Evolutionary conservation across 2,329 filamentous ascomycete genomes (phyloP).

Genomic region (Akanthomyces uredinophilus): DNA sequence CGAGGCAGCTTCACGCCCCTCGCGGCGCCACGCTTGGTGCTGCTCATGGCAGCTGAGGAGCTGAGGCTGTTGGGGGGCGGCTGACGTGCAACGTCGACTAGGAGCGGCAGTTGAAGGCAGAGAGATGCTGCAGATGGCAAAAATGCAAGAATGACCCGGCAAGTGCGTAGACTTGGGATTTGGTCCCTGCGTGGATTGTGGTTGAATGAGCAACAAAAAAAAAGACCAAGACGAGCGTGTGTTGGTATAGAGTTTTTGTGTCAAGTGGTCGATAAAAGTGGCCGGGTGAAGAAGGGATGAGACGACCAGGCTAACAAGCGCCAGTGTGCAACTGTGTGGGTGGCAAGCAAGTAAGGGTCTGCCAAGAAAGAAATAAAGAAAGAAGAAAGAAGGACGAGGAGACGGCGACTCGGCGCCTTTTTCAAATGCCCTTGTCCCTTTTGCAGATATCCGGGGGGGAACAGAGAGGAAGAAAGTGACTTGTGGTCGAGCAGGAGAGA

Average conservation of each 20-base stretch:
- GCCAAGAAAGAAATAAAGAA: background rate
- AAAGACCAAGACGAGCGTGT: background rate
- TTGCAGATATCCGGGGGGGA: background rate
- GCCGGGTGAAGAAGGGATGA: constrained; percentile 3
- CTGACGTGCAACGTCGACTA: background rate
- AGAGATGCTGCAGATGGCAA: background rate
- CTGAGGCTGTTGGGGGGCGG: background rate
- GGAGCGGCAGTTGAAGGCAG: background rate
- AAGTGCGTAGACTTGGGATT: background rate
- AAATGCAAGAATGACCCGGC: background rate
- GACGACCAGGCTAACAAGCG: background rate
- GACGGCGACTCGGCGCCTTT: background rate
- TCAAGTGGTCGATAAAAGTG: constrained; percentile 3
- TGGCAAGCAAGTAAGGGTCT: background rate
- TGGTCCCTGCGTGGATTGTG: background rate
- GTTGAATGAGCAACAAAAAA: background rate
- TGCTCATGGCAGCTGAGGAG: constrained; percentile 22
- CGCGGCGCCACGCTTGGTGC: constrained; percentile 25
- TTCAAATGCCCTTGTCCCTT: background rate
- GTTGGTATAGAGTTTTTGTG: background rate
- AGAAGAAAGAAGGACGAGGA: background rate
- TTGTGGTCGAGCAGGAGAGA: background rate
- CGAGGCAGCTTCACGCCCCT: constrained; percentile 29
- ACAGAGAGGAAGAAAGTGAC: background rate
- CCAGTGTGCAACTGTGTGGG: background rate